Base-by-base conservation (phyloP, 164 flowering plant species). In the Aristolochia californica region DNA sequence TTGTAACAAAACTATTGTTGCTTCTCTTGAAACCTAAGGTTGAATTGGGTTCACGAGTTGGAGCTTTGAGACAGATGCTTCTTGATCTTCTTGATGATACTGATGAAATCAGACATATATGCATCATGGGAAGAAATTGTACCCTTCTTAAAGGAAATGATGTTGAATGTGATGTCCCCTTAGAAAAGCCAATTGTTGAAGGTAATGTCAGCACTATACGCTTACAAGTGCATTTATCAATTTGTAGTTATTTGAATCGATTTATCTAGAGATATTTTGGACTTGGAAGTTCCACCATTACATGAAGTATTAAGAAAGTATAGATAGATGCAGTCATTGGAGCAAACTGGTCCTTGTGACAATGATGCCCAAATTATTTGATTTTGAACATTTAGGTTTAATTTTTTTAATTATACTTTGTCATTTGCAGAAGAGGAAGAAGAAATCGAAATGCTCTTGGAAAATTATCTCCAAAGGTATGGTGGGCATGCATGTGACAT, bases 361-460 rank as follows among this genome's bases (percentile, higher is more conserved):
- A 34, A 5, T 34, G 10, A 34, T 9, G 40, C 10, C 10, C 11
- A 34, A 34, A 1, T 34, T 34, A 34, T 34, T 34, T 34, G 9
- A 34, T 0, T 34, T 34, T 34, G 10, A 5, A 34, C 40, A 3
- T 34, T 34, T 8, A 34, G 10, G 4, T 7, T 34, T 34, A 2
- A 34, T 34, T 34, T 34, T 34, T 34, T n/a, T n/a, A 8, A 2
- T 34, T 34, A 22, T 23, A 22, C 43, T 34, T 67, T 60, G 15
- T 28, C 34, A n/a, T 59, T 61, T 74, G 75, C 87, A 93, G 99
- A 93, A 67, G 97, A 89, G 68, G 99, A 88, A 73, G 99, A 93
- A 77, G 99, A 93, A 75, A 89, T 93, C 63, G 99, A 93, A 75
- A 93, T 93, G 99, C 97, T 93, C 47, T 56, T 93, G 77, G 99